Evolutionary conservation across 1,284 basidiomycete genomes (phyloP), one percentile per base, ranked within the genome.

Genomic region (Pseudozyma tsukubaensis): DNA sequence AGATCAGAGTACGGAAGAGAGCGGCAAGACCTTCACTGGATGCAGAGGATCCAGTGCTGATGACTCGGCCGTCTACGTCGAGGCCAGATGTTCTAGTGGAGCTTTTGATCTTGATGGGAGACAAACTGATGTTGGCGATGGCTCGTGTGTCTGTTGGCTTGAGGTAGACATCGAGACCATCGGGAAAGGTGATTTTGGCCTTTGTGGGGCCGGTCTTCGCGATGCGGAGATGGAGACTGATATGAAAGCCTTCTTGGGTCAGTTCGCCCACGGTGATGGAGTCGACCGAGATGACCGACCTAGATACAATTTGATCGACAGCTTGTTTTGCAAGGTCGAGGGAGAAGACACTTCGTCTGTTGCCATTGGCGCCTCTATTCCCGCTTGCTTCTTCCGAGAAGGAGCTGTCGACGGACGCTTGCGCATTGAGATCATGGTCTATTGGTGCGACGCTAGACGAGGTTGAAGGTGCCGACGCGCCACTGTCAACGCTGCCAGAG

Each of bases 141-240:
- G 40, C 45, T 11, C 37, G 49, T 11, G 56, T 55, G 35, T 67
- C 68, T 29, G 52, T 37, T 4, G 55, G 54, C 8, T 18, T 39
- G 44, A 72, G 59, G 51, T 61, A 76, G 51, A 76, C 58, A 29
- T 72, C 60, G 34, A 72, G 58, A 18, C 73, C 73, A 16, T 67
- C 54, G 10, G 73, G 69, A n/a, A 76, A 76, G 39, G 55, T 60
- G 49, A 76, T 51, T 32, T 76, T 76, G n/a, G 69, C 73, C 29
- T 76, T 76, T 29, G 66, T 54, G 6, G 73, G 73, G 12, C 73
- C 73, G 4, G 64, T 72, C 32, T 68, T 70, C 29, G 50, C 49
- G 35, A 76, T 58, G 14, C 58, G 55, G 24, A 76, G 39, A 18
- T 49, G 54, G 11, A 72, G 42, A 16, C 48, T 58, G 57, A 72